These are phyloP conservation scores for Aquilaria sinensis DNA, from an alignment of 345 rosid species.

Conservation along the genomic window DNA sequence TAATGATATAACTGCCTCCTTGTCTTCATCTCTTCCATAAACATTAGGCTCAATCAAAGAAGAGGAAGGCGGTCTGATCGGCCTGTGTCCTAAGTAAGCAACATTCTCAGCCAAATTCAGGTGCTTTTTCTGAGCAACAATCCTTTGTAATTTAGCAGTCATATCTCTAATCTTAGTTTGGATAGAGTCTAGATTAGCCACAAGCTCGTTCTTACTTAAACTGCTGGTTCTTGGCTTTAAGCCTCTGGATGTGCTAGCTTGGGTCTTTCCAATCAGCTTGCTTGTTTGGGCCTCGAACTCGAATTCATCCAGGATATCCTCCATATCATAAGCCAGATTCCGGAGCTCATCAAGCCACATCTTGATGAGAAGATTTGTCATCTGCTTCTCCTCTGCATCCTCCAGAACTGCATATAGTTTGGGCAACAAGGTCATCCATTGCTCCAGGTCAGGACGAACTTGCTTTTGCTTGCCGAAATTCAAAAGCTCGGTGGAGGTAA, in stretches of 20 bases:
- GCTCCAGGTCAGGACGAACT: conserved; percentile 1
- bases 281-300: background rate
- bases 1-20: conserved; percentile 2
- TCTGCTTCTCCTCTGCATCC: conserved; percentile 19
- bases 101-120: conserved; percentile 8
- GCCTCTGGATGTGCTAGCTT: background rate
- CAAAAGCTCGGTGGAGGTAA: conserved; percentile 1
- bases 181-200: background rate
- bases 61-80: background rate
- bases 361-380: background rate
- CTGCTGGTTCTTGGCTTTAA: background rate
- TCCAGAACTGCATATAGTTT: conserved; percentile 8
- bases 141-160: conserved; percentile 4
- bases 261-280: background rate
- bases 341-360: conserved; percentile 19
- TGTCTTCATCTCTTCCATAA: conserved; percentile 26
- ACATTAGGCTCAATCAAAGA: conserved; percentile 13
- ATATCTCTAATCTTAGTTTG: background rate
- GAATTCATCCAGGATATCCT: conserved; percentile 23
- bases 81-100: background rate
- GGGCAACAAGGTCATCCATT: conserved; percentile 6
- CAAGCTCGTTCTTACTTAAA: background rate
- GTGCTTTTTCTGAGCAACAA: conserved; percentile 6
- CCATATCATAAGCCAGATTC: conserved; percentile 17
- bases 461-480: background rate